phyloP scores from a whole-genome alignment of 148 eudicot species.

The Fallopia convolvulus region DNA sequence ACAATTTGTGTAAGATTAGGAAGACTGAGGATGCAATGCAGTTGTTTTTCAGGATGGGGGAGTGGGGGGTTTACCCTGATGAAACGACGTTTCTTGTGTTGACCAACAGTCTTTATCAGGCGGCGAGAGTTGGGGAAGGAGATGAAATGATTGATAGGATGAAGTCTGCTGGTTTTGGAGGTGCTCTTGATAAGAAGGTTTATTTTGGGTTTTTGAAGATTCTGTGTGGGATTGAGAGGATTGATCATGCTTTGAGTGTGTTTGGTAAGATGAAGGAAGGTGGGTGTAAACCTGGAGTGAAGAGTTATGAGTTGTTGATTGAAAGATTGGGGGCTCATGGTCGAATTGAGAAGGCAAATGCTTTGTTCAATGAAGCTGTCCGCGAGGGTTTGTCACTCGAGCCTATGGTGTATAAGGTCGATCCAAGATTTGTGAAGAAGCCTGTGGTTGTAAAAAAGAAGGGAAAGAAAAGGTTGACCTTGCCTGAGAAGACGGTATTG shows the following conservation, averaged over 20 bases:
- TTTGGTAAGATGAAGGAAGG: slow-evolving; percentile 76
- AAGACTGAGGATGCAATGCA: slow-evolving; percentile 59
- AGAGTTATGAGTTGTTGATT: slow-evolving; percentile 74
- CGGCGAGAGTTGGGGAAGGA: slow-evolving; percentile 85
- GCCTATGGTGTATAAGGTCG: slow-evolving; percentile 63
- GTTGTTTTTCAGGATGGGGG: slow-evolving; percentile 76
- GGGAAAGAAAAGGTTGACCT: slow-evolving; percentile 41
- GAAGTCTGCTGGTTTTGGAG: slow-evolving; percentile 80
- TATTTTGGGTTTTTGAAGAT: slow-evolving; percentile 69
- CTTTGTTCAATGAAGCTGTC: slow-evolving; percentile 65
- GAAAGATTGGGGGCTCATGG: slow-evolving; percentile 70
- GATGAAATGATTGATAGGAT: slow-evolving; percentile 88
- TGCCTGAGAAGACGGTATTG: slow-evolving; percentile 42
- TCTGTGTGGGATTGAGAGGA: slow-evolving; percentile 88
- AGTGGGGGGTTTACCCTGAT: slow-evolving; percentile 82
- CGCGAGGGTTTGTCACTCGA: slow-evolving; percentile 37
- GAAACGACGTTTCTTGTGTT: slow-evolving; percentile 63
- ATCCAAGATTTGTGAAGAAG: slow-evolving; percentile 62
- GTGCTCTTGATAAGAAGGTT: slow-evolving; percentile 51
- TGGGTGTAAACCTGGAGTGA: slow-evolving; percentile 63
- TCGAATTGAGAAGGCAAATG: slow-evolving; percentile 54
- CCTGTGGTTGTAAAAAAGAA: slow-evolving; percentile 47
- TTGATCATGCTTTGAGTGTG: slow-evolving; percentile 72
- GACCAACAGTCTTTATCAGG: slow-evolving; percentile 79
- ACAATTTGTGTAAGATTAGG: slow-evolving; percentile 69